Percentiles rank a stretch among this genome's conserved stretches.
phyloP scores from a whole-genome alignment of 2,329 filamentous ascomycete genomes.

The Penicillium sp. region DNA sequence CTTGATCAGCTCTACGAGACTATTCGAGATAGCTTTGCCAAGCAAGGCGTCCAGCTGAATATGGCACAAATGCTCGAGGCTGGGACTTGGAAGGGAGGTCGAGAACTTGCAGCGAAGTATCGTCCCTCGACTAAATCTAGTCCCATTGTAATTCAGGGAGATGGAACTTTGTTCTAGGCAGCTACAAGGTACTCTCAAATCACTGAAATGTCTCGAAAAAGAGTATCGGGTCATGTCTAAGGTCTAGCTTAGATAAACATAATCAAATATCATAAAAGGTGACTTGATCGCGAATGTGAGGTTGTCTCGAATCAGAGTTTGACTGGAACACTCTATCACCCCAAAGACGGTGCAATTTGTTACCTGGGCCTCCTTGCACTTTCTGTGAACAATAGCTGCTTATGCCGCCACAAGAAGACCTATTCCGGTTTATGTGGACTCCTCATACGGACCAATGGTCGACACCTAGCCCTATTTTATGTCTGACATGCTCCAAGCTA shows the following conservation, averaged over 20 bases:
- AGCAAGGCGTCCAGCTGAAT: constrained; percentile 40
- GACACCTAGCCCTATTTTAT: too few relatives aligned
- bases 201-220: not conserved
- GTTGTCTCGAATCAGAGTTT: too few relatives aligned
- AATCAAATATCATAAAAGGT: not conserved
- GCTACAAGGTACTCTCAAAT: not conserved
- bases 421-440: too few relatives aligned
- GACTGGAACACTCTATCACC: too few relatives aligned
- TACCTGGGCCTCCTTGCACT: too few relatives aligned
- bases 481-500: too few relatives aligned
- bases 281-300: too few relatives aligned
- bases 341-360: too few relatives aligned
- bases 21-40: constrained; percentile 44
- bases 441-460: too few relatives aligned
- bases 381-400: too few relatives aligned
- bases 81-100: constrained; percentile 53
- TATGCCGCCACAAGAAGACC: too few relatives aligned
- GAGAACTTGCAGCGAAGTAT: constrained; percentile 37
- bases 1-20: constrained; percentile 56
- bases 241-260: not conserved
- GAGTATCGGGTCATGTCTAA: not conserved
- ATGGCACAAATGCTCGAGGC: constrained; percentile 56
- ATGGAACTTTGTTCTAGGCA: constrained; percentile 41
- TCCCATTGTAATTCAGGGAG: constrained; percentile 40
- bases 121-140: constrained; percentile 36